Evolutionary conservation across 352 stramenopile species (phyloP).

Genomic region (Thalassiosira ordinaria): DNA sequence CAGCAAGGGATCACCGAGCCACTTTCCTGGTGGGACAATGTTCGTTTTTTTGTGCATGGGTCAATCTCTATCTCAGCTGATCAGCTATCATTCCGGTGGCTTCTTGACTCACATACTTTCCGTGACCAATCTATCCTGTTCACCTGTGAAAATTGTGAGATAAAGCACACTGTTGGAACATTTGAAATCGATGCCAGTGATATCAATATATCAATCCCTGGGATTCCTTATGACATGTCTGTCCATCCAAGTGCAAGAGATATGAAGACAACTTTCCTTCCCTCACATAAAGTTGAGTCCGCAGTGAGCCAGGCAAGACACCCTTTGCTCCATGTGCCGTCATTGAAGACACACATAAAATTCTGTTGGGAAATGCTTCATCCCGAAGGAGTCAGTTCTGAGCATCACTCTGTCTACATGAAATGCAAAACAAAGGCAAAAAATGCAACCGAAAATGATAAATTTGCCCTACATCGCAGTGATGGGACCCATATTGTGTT

Average conservation of each 20-base stretch:
- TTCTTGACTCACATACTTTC: constrained; percentile 61
- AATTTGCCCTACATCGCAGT: constrained; percentile 64
- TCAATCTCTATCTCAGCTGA: constrained; percentile 36
- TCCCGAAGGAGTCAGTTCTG: constrained; percentile 4
- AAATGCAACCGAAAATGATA: constrained; percentile 14
- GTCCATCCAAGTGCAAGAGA: constrained; percentile 43
- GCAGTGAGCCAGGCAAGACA: constrained; percentile 35
- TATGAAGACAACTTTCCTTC: constrained; percentile 19
- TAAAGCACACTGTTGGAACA: constrained; percentile 40
- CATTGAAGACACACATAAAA: constrained; percentile 43
- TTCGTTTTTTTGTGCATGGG: constrained; percentile 66
- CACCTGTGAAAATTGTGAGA: constrained; percentile 36
- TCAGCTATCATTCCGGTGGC: constrained; percentile 53
- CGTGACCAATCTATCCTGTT: constrained; percentile 55
- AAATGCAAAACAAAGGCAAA: background rate
- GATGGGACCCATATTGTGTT: constrained; percentile 55
- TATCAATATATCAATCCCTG: constrained; percentile 55
- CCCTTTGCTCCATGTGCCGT: constrained; percentile 58
- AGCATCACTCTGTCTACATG: constrained; percentile 64
- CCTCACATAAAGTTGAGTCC: constrained; percentile 47
- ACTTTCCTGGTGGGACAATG: constrained; percentile 71
- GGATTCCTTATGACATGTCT: constrained; percentile 57
- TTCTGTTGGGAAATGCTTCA: constrained; percentile 61
- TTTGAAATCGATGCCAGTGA: constrained; percentile 50
- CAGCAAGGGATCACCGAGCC: constrained; percentile 1